A percentile compares a stretch with the other conserved stretches of the same genome.
Evolutionary conservation across 805 yeast genomes (phyloP).

Genomic region (Saccharomycopsis sp.): DNA sequence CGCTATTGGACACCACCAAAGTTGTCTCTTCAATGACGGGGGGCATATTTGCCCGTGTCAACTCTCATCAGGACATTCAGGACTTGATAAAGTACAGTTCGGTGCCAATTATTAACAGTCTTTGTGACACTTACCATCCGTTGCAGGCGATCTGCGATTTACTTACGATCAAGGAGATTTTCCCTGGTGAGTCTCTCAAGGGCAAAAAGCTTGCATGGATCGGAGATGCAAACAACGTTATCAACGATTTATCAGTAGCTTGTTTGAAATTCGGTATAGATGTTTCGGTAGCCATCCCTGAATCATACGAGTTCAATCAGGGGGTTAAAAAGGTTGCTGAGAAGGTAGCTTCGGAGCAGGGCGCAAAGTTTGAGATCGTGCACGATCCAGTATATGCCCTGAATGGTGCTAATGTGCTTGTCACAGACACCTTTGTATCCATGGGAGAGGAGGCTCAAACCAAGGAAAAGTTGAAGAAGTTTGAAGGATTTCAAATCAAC

Average conservation of each 20-base stretch:
- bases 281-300: conserved; percentile 80
- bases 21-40: conserved; percentile 94
- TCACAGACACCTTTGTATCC: conserved; percentile 95
- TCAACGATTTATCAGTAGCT: conserved; percentile 88
- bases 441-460: conserved; percentile 95
- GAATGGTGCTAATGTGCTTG: conserved; percentile 68
- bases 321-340: conserved; percentile 49
- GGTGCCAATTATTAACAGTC: conserved; percentile 89
- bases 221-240: conserved; percentile 94
- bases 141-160: conserved; percentile 92
- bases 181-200: conserved; percentile 42
- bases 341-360: conserved; percentile 43
- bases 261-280: conserved; percentile 76
- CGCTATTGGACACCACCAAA: conserved; percentile 78
- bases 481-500: conserved; percentile 81
- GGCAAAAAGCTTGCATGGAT: conserved; percentile 81
- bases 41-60: conserved; percentile 95
- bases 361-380: conserved; percentile 47
- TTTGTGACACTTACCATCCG: conserved; percentile 92
- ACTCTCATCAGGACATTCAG: conserved; percentile 73
- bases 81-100: conserved; percentile 69
- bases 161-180: conserved; percentile 76
- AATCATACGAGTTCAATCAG: conserved; percentile 55
- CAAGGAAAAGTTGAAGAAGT: conserved; percentile 63
- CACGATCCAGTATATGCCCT: conserved; percentile 76